Base-by-base conservation (phyloP, 2,329 filamentous ascomycete species). In the Fusarium decemcellulare region DNA sequence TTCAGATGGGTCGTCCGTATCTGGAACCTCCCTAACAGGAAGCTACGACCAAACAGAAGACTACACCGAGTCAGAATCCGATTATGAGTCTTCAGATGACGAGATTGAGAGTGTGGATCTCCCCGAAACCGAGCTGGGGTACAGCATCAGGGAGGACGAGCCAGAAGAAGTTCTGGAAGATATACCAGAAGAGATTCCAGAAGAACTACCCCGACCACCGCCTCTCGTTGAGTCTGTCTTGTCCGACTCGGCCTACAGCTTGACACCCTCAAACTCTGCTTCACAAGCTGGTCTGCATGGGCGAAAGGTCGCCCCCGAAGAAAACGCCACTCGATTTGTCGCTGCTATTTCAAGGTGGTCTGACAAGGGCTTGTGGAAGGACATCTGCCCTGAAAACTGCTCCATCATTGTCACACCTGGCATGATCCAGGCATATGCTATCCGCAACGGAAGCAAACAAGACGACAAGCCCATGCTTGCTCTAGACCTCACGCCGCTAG, bases 401-500 rank as follows among this genome's bases (percentile, higher is more conserved):
- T 86, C 85, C 23, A 82, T 91, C 63, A 77, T 87, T 9, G 85
- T 91, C 15, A 85, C 83, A 2, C 86, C 88, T 6, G 89, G 89
- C 7, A 79, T 88, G 18, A 86, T 91, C 56, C 87, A 91, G 72
- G 87, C 85, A 2, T 89, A 85, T 68, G 78, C 84, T 32, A 76
- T 84, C 76, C 72, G 71, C 39, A 64, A 60, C 71, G 78, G 65
- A 79, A 77, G 59, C 79, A 56, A 64, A 61, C 74, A 79, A 65
- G 75, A 79, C 11, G 77, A 79, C 36, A 80, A 83, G 37, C 88
- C 88, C 5, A 78, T 91, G 18, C 82, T 91, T 44, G 92, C 92
- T 7, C 88, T 98, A 36, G 94, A 97, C 76, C 88, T 99, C 43
- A 98, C 95, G 1, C 96, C 96, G 1, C 85, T 97, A 39, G 95